These are phyloP conservation scores for Populus davidiana DNA, from an alignment of 345 rosid species.

Conservation along the genomic window DNA sequence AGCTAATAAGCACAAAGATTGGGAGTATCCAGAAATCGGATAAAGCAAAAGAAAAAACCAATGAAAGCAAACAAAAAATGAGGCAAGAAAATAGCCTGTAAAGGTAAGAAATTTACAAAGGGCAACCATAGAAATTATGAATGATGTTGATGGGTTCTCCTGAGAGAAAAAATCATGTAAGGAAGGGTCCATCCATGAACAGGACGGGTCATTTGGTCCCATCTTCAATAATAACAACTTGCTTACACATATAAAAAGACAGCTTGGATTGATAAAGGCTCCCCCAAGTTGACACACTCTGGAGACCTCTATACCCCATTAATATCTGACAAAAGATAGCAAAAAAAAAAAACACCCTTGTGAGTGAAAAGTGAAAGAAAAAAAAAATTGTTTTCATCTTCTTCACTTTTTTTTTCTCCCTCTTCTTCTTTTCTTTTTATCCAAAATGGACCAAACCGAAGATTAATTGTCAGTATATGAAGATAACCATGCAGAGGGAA, in stretches of 20 bases:
- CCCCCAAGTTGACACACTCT: constrained; percentile 37
- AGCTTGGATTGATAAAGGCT: constrained; percentile 40
- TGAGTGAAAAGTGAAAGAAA: not conserved
- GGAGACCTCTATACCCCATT: constrained; percentile 42
- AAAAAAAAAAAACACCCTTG: not conserved
- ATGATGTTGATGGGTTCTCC: constrained; percentile 60
- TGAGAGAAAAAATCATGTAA: constrained; percentile 30
- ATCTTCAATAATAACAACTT: constrained; percentile 31
- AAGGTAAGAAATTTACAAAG: constrained; percentile 26
- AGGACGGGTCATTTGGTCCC: constrained; percentile 48
- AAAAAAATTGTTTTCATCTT: not conserved
- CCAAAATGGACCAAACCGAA: constrained; percentile 15
- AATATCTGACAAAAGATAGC: constrained; percentile 42
- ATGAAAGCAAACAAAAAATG: constrained; percentile 5
- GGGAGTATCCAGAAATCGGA: constrained; percentile 27
- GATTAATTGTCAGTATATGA: not conserved
- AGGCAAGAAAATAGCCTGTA: constrained; percentile 1
- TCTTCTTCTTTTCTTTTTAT: not conserved
- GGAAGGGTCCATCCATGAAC: constrained; percentile 14
- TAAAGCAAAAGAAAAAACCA: constrained; percentile 11
- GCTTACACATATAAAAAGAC: constrained; percentile 30
- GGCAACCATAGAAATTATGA: constrained; percentile 47
- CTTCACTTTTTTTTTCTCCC: not conserved
- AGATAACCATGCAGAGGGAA: constrained; percentile 3
- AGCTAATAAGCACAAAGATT: constrained; percentile 31